A percentile compares a stretch with the other conserved stretches of the same genome.
Conservation (phyloP, 495 filamentous ascomycete species). For the Geoglossum glabrum region DNA sequence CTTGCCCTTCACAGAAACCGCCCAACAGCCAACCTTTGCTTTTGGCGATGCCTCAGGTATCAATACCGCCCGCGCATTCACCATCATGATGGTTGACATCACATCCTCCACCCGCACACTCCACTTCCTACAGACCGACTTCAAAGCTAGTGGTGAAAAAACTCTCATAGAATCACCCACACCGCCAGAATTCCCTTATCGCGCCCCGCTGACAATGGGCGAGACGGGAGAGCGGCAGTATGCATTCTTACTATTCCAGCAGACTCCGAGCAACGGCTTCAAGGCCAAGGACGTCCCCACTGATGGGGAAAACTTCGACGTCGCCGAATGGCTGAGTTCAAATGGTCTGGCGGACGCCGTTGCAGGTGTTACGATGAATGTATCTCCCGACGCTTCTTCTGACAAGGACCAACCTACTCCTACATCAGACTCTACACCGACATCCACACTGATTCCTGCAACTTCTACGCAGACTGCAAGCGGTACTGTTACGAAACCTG, state of each 20-base stretch:
- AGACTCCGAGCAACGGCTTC: not conserved
- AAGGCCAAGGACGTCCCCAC: not conserved
- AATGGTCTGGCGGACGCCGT: not conserved
- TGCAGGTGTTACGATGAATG: not conserved
- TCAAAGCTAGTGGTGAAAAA: constrained; percentile 1
- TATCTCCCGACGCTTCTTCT: not conserved
- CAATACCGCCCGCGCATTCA: constrained; percentile 1
- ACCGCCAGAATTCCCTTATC: not conserved
- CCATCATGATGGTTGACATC: constrained; percentile 2
- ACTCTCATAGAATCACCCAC: not conserved
- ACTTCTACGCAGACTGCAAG: no score
- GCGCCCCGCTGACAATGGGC: not conserved
- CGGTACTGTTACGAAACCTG: no score
- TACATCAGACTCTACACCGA: no score
- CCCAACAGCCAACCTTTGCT: not conserved
- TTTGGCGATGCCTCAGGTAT: constrained; percentile 3
- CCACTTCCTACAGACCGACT: constrained; percentile 4
- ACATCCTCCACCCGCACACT: not conserved
- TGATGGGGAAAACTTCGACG: not conserved
- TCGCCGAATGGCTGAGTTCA: not conserved
- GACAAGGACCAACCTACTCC: no score
- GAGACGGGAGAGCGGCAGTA: constrained; percentile 3
- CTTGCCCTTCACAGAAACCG: not conserved
- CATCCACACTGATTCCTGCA: no score
- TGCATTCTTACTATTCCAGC: constrained; percentile 3